Conservation (phyloP, 805 yeast genomes). For the Lipomyces chichibuensis region DNA sequence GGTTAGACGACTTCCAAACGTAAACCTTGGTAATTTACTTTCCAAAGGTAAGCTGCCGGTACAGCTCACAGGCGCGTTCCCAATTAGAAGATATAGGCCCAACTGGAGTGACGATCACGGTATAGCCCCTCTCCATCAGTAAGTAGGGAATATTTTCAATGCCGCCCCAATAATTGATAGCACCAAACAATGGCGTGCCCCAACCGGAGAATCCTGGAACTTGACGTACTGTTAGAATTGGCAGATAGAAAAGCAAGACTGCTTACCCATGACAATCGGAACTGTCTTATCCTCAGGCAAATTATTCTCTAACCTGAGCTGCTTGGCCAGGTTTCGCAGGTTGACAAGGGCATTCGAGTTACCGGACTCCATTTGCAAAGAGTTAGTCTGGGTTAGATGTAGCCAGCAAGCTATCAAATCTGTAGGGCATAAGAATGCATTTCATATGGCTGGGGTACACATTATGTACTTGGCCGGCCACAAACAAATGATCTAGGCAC, state of each 20-base stretch:
- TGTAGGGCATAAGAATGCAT: too few relatives aligned
- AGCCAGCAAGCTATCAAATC: too few relatives aligned
- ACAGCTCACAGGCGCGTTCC: slow-evolving; percentile 6
- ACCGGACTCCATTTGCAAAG: neutral
- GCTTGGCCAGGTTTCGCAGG: neutral
- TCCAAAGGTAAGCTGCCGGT: neutral
- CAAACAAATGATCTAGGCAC: too few relatives aligned
- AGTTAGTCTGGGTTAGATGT: neutral
- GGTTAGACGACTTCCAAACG: neutral
- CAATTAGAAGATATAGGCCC: neutral
- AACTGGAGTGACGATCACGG: neutral
- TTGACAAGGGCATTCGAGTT: neutral
- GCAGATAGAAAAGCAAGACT: neutral
- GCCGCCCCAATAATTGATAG: slow-evolving; percentile 1
- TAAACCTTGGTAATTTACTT: neutral
- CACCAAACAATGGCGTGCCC: neutral
- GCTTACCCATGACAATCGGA: slow-evolving; percentile 1
- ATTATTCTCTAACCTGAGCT: neutral
- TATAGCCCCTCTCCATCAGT: neutral
- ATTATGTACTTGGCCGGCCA: too few relatives aligned
- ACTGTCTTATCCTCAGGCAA: neutral
- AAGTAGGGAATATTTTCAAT: neutral
- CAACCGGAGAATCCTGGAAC: slow-evolving; percentile 1
- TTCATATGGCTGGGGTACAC: too few relatives aligned
- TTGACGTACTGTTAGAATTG: neutral